Evolutionary conservation across 2,329 filamentous ascomycete genomes (phyloP).

Genomic region (Diplodia seriata): DNA sequence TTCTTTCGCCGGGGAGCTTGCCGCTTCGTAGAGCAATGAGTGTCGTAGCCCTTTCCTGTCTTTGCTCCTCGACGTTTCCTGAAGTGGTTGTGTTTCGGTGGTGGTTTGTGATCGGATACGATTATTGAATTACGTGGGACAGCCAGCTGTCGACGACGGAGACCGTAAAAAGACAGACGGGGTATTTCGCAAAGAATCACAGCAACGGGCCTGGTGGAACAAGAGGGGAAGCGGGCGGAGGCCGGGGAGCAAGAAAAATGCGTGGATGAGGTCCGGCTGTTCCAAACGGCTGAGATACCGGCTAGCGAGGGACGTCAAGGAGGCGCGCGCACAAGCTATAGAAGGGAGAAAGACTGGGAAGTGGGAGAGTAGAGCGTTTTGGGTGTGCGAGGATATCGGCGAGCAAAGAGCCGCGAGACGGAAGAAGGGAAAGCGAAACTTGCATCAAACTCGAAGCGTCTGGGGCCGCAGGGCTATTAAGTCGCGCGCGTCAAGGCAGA

Average conservation of each 20-base stretch:
- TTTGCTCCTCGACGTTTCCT: too few relatives aligned
- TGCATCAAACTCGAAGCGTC: conserved; percentile 20
- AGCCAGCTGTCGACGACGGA: too few relatives aligned
- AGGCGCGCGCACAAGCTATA: neutral
- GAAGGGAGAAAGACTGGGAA: neutral
- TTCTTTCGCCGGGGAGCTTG: too few relatives aligned
- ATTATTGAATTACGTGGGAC: too few relatives aligned
- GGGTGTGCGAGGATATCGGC: neutral
- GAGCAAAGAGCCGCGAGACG: neutral
- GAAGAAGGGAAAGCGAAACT: conserved; percentile 1
- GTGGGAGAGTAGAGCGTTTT: neutral
- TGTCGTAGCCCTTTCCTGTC: too few relatives aligned
- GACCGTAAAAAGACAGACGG: neutral
- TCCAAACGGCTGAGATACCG: neutral
- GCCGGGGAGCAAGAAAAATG: neutral
- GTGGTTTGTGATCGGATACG: neutral
- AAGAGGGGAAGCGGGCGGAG: neutral
- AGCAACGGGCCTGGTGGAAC: too few relatives aligned
- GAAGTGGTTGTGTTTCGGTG: neutral
- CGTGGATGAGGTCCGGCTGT: neutral
- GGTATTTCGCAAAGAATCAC: neutral
- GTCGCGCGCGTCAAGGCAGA: neutral
- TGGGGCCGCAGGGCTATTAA: neutral
- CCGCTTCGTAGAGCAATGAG: too few relatives aligned
- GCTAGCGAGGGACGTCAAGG: neutral